Conservation (phyloP, 2,329 filamentous ascomycete genomes). For the Xylariomycetidae sp. region DNA sequence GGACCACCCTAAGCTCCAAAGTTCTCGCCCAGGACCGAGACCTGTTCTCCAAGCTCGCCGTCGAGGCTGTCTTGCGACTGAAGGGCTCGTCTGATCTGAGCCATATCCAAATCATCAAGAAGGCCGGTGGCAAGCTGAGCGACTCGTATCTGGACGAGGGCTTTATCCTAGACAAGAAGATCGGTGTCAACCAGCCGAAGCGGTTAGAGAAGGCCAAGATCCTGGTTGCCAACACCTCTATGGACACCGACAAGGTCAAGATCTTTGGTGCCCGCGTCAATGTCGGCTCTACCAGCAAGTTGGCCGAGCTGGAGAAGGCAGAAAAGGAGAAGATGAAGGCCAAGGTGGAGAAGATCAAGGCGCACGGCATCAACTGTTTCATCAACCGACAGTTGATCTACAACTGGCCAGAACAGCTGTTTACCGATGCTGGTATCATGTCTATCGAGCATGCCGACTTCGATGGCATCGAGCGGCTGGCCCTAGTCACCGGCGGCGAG, state of each 20-base stretch:
- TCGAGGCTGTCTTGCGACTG: conserved; percentile 85
- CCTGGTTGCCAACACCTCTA: conserved; percentile 92
- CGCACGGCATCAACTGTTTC: conserved; percentile 99
- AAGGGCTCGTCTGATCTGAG: conserved; percentile 89
- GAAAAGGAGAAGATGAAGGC: conserved; percentile 99
- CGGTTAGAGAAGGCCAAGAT: conserved; percentile 97
- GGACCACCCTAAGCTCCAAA: conserved; percentile 95
- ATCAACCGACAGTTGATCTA: conserved; percentile 99
- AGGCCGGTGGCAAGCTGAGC: conserved; percentile 93
- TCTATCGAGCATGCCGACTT: conserved; percentile 99
- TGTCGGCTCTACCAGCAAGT: conserved; percentile 91
- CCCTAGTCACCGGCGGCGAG: conserved; percentile 92
- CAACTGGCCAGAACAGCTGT: conserved; percentile 99
- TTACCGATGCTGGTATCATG: conserved; percentile 95
- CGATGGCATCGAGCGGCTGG: conserved; percentile 92
- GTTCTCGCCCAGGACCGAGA: conserved; percentile 90
- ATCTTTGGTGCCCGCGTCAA: conserved; percentile 97
- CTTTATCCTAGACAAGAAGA: conserved; percentile 98
- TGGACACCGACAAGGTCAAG: conserved; percentile 99
- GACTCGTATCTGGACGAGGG: conserved; percentile 98
- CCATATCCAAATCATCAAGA: conserved; percentile 99
- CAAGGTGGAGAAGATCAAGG: conserved; percentile 98
- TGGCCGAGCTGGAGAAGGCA: conserved; percentile 97
- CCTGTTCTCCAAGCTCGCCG: conserved; percentile 85
- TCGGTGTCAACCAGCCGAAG: conserved; percentile 98